These are phyloP conservation scores for Candida easanensis DNA, from an alignment of 805 yeast genomes.

Conservation along the genomic window DNA sequence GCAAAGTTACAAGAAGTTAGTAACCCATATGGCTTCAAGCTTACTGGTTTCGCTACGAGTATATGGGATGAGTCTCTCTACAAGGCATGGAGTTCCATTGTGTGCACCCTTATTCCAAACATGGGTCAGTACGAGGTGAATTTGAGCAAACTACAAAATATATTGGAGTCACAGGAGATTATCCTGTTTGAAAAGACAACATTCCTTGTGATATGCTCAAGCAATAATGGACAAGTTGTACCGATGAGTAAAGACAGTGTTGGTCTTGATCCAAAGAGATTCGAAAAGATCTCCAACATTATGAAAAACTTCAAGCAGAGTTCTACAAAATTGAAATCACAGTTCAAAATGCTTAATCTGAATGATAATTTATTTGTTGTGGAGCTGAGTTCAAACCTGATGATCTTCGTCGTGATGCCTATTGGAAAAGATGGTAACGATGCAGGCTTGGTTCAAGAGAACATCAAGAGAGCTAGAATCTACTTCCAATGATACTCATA, in stretches of 20 bases:
- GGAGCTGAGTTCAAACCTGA: slow-evolving; percentile 57
- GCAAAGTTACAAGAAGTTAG: slow-evolving; percentile 74
- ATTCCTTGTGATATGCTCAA: slow-evolving; percentile 58
- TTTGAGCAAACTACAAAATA: slow-evolving; percentile 65
- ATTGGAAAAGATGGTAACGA: slow-evolving; percentile 34
- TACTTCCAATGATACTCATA: slow-evolving; percentile 40
- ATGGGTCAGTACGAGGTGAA: slow-evolving; percentile 77
- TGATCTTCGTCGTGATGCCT: slow-evolving; percentile 58
- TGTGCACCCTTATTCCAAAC: slow-evolving; percentile 91
- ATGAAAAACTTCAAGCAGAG: slow-evolving; percentile 94
- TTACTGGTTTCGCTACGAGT: slow-evolving; percentile 85
- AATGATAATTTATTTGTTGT: slow-evolving; percentile 55
- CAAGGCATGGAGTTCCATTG: slow-evolving; percentile 96
- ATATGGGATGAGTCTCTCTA: slow-evolving; percentile 37
- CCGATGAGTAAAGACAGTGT: slow-evolving; percentile 12
- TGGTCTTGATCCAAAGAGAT: slow-evolving; percentile 80
- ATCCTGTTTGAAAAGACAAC: slow-evolving; percentile 92
- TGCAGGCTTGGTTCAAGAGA: slow-evolving; percentile 48
- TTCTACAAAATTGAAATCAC: slow-evolving; percentile 81
- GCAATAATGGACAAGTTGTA: slow-evolving; percentile 26
- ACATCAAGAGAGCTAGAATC: slow-evolving; percentile 53
- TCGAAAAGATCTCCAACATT: slow-evolving; percentile 90
- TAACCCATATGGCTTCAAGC: slow-evolving; percentile 60
- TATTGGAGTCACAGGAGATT: slow-evolving; percentile 83
- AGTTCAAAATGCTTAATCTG: slow-evolving; percentile 72